Base-by-base conservation (phyloP, 75 land plant genomes). In the Picea sitchensis region DNA sequence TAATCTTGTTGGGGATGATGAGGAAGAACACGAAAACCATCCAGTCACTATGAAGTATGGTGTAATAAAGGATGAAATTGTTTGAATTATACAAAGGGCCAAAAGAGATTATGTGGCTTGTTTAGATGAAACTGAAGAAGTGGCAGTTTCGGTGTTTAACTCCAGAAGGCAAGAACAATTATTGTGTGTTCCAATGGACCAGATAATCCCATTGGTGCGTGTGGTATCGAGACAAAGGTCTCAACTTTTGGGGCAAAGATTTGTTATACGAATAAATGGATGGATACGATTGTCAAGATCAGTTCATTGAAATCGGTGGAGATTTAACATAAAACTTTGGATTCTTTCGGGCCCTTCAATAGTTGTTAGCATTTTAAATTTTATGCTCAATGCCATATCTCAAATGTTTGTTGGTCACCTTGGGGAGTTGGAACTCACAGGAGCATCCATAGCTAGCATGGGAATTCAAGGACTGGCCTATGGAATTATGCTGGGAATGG, bases 121-220 rank as follows among this genome's bases (percentile, higher is more conserved):
- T 71, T 76, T 79, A 15, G 77, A 12, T 30, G 77, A 79, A 75
- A 58, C 20, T 30, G 62, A 76, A 56, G 79, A 79, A 76, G 18
- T 41, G 21, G 77, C 21, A 5, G 54, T 57, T 71, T 41, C 23
- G 2, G 78, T 44, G 36, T 56, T 56, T 20, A 73, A 15, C 59
- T 13, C 79, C 76, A 21, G 26, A 47, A 44, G 81, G 79, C 81
- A 75, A 58, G 81, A 80, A 30, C 20, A 58, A 14, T 75, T 80
- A 31, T 44, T 80, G 23, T 80, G 81, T 77, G 79, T 80, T 58
- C 80, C 81, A 76, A 80, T 80, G 81, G 81, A 80, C 15, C 71
- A 59, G 38, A 41, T 63, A 65, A 80, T 80, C 38, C 81, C 81
- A 65, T 58, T 80, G 81, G 81, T 75, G 38, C n/a, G 61, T 36